Evolutionary conservation across 768 basidiomycete species (phyloP), one percentile per base, ranked within the genome.

Genomic region (Leucocoprinus birnbaumii): DNA sequence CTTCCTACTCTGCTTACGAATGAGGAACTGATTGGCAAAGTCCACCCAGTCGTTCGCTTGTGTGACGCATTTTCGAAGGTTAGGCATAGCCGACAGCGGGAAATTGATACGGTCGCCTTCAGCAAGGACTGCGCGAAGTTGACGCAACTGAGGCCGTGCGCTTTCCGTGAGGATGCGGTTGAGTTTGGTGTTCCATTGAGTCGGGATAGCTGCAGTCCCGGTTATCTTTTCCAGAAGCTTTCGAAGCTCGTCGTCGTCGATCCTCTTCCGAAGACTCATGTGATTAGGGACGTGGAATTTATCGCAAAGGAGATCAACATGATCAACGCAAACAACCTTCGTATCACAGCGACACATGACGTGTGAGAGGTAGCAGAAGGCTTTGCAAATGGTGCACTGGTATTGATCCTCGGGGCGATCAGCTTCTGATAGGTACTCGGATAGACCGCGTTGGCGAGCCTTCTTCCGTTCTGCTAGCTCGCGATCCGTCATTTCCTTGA

Each of bases 361-460:
- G 65, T 97, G 95, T 1, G 97, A 94, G 40, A 99, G 83, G 68
- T 97, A 98, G 71, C 90, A 94, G 71, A 96, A 98, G 3, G 79
- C 82, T 67, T 97, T 95, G 87, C 97, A 98, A 59, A 89, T 72
- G 48, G 78, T 73, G 78, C 97, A 99, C 69, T 98, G 97, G 69
- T 95, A 96, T 66, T 97, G 93, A 51, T 98, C 95, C 67, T 98
- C 97, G 0, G 87, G 78, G 11, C 85, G 83, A 68, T 98, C 95
- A 61, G 84, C 80, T 60, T 86, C 83, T 61, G 91, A 87, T 24
- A 92, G 73, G 34, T 78, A 72, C 67, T 97, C 94, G 21, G 72
- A 67, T 42, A 92, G 69, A n/a, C 80, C 79, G 34, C 79, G 68
- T 18, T 72, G 61, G 27, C 91, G 85, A 31, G 91, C 82, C 24